These are phyloP conservation scores for Basidioascus undulatus DNA, from an alignment of 768 basidiomycete genomes.

Conservation along the genomic window DNA sequence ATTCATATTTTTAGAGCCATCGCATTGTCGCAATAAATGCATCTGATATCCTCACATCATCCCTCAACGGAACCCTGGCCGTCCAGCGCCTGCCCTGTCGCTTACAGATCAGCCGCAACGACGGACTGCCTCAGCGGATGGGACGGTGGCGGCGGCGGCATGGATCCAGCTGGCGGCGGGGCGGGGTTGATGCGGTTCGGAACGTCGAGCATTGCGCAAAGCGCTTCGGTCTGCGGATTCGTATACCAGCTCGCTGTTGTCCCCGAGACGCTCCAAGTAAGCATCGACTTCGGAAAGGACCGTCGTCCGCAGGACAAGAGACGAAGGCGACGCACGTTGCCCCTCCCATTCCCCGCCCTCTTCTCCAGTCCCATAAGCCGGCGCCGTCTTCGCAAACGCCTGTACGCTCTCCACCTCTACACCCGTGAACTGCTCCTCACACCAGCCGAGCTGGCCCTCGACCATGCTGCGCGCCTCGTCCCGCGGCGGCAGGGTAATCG, in stretches of 20 bases:
- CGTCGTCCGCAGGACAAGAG: too few relatives aligned
- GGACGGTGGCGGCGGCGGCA: too few relatives aligned
- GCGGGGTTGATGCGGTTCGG: slow-evolving; percentile 40
- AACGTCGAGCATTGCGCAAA: slow-evolving; percentile 54
- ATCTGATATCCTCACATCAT: too few relatives aligned
- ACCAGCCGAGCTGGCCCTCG: slow-evolving; percentile 37
- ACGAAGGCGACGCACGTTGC: slow-evolving; percentile 25
- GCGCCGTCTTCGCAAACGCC: slow-evolving; percentile 36
- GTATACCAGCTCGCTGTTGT: slow-evolving; percentile 44
- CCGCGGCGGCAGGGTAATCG: slow-evolving; percentile 36
- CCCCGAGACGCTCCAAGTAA: background rate
- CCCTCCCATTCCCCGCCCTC: slow-evolving; percentile 22
- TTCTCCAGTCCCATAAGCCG: slow-evolving; percentile 16
- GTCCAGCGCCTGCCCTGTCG: too few relatives aligned
- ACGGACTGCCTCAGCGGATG: too few relatives aligned
- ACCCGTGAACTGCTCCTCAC: slow-evolving; percentile 30
- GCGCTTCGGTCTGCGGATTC: slow-evolving; percentile 73
- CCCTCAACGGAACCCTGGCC: too few relatives aligned
- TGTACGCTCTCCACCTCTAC: slow-evolving; percentile 32
- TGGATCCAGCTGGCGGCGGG: too few relatives aligned
- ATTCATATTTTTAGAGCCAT: too few relatives aligned
- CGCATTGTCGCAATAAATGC: too few relatives aligned
- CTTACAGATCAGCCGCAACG: too few relatives aligned
- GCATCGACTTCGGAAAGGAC: background rate
- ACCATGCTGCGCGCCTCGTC: slow-evolving; percentile 31